Conservation (phyloP, 2,329 filamentous ascomycete genomes). For the Microsporum ferrugineum region DNA sequence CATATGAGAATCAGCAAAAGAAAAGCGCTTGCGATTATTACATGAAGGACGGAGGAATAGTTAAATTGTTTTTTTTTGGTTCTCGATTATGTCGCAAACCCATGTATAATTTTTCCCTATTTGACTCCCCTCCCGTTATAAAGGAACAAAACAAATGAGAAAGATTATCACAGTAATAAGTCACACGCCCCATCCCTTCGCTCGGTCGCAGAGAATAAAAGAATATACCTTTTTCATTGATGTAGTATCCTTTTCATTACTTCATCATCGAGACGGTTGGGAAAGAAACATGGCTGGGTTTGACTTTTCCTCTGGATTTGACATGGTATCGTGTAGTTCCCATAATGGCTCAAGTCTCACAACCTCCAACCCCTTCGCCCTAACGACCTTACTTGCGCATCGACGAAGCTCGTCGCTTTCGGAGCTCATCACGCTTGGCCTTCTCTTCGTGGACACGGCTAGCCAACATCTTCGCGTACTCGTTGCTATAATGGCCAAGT, state of each 20-base stretch:
- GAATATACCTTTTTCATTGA: constrained; percentile 1
- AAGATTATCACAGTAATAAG: constrained; percentile 1
- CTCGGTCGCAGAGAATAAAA: neutral
- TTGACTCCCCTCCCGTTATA: constrained; percentile 5
- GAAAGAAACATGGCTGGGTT: neutral
- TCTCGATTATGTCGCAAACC: constrained; percentile 5
- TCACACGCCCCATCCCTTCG: neutral
- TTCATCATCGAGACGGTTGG: constrained; percentile 3
- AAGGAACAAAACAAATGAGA: constrained; percentile 5
- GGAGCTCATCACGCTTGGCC: constrained; percentile 80
- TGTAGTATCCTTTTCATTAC: constrained; percentile 6
- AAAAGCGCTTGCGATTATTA: neutral
- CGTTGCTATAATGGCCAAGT: constrained; percentile 52
- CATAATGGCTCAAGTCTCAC: constrained; percentile 1
- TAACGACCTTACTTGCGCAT: constrained; percentile 62
- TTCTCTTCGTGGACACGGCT: constrained; percentile 97
- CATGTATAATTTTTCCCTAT: constrained; percentile 5
- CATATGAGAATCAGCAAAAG: neutral
- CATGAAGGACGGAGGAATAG: neutral
- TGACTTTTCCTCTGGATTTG: constrained; percentile 1
- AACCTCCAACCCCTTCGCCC: constrained; percentile 8
- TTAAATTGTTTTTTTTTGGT: constrained; percentile 1
- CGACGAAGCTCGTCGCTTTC: constrained; percentile 94
- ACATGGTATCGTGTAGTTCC: neutral
- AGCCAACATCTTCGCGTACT: constrained; percentile 91